Evolutionary conservation across 2,329 filamentous ascomycete genomes (phyloP), one percentile per base, ranked within the genome.

Genomic region (Aspergillus jensenii): DNA sequence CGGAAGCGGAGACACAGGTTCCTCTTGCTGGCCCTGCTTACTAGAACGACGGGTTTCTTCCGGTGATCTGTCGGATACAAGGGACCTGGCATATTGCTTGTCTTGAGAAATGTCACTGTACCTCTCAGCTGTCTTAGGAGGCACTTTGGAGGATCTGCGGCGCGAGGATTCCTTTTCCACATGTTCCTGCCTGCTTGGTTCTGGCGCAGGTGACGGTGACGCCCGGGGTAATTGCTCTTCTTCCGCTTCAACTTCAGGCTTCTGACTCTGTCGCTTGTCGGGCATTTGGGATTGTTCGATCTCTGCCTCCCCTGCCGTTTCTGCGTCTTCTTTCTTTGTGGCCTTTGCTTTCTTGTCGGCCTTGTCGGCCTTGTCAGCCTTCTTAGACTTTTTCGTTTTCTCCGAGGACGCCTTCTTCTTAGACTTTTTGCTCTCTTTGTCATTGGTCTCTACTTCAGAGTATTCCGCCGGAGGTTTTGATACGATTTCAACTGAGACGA

Each of bases 91-190:
- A 46, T 70, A 66, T 40, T 74, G 72, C 48, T 71, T 67, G 41
- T 76, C 73, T 19, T 68, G 64, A 2, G 73, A 70, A 40, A 75
- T 71, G 51, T 76, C 72, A 52, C 73, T 76, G 46, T 71, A 75
- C 53, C 73, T 64, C 56, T 74, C 71, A 5, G 63, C 56, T 12
- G 73, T 76, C 59, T 75, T 76, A 3, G 71, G 70, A 31, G 73
- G 73, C 12, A 70, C 63, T 37, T 62, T 66, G 0, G 68, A 68
- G 4, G 64, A 71, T 44, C 66, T 64, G 23, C 67, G 64, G 40
- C 60, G 63, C 21, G 60, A 48, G 35, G 61, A 55, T 17, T 58
- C 60, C 33, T 61, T 59, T 15, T 61, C 61, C 35, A 61, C 35
- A 11, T 63, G 59, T 35, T 64, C 59, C 48, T 68, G 62, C 35